Conservation (phyloP, 495 filamentous ascomycete genomes). For the Penicillium canariense region DNA sequence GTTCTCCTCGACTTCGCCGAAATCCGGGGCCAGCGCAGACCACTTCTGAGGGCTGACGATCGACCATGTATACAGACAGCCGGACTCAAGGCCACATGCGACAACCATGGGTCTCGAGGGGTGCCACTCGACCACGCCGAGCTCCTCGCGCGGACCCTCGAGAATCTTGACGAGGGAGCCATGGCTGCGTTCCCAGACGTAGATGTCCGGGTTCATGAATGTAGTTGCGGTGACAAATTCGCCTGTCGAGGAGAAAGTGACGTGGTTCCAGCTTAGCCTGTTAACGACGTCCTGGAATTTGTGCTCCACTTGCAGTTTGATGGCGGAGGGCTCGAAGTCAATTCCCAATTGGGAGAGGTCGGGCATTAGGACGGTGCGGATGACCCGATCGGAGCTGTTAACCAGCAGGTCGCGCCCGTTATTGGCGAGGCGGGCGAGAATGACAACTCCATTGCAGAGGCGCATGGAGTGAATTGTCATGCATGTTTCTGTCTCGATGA, state of each 20-base stretch:
- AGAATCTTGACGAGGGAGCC: slow-evolving; percentile 95
- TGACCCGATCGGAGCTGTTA: slow-evolving; percentile 88
- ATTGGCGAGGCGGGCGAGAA: slow-evolving; percentile 75
- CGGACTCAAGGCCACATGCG: slow-evolving; percentile 85
- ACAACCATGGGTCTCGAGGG: slow-evolving; percentile 83
- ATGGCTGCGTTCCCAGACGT: slow-evolving; percentile 93
- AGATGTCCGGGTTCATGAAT: slow-evolving; percentile 96
- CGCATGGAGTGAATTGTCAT: slow-evolving; percentile 82
- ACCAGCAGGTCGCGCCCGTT: slow-evolving; percentile 84
- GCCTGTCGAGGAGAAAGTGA: slow-evolving; percentile 86
- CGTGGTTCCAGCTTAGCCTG: slow-evolving; percentile 90
- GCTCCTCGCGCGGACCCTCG: slow-evolving; percentile 91
- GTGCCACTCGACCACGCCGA: slow-evolving; percentile 96
- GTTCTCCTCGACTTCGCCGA: slow-evolving; percentile 96
- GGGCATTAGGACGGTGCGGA: slow-evolving; percentile 80
- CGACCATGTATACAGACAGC: slow-evolving; percentile 89
- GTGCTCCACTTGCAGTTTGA: slow-evolving; percentile 89
- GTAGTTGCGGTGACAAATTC: slow-evolving; percentile 87
- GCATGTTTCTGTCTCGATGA: slow-evolving; percentile 76
- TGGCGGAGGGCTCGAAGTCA: slow-evolving; percentile 46
- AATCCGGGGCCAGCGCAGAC: slow-evolving; percentile 95
- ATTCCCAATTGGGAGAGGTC: slow-evolving; percentile 53
- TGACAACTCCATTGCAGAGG: slow-evolving; percentile 82
- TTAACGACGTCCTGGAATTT: slow-evolving; percentile 99
- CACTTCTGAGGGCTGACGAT: slow-evolving; percentile 90